Conservation (phyloP, 2,329 filamentous ascomycete species). For the Fusarium sp. region DNA sequence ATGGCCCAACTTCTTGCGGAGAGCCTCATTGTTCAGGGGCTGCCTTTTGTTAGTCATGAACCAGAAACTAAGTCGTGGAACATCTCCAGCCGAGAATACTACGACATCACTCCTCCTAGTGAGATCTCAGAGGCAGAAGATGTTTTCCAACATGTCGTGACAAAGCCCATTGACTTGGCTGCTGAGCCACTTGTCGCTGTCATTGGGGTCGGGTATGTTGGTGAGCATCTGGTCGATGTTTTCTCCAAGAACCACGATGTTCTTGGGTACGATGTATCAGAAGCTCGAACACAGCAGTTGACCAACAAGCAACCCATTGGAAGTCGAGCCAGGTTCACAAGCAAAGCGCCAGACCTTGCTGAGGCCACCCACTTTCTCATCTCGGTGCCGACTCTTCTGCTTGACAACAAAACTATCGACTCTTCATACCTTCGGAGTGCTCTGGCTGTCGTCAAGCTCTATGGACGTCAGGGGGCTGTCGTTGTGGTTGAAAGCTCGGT, state of each 20-base stretch:
- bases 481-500: slow-evolving; percentile 68
- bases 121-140: slow-evolving; percentile 50
- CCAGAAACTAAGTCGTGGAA: slow-evolving; percentile 44
- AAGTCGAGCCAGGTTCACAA: slow-evolving; percentile 55
- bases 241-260: slow-evolving; percentile 59
- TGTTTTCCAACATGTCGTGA: slow-evolving; percentile 12
- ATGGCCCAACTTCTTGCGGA: slow-evolving; percentile 48
- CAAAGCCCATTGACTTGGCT: slow-evolving; percentile 23
- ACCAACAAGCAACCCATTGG: slow-evolving; percentile 46
- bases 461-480: slow-evolving; percentile 60
- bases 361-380: slow-evolving; percentile 66
- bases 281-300: slow-evolving; percentile 55
- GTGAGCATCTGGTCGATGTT: slow-evolving; percentile 61
- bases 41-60: slow-evolving; percentile 41
- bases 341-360: slow-evolving; percentile 54
- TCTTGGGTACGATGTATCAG: slow-evolving; percentile 64
- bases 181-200: slow-evolving; percentile 59
- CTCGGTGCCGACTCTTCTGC: slow-evolving; percentile 65
- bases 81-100: slow-evolving; percentile 45
- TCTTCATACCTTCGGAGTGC: slow-evolving; percentile 62
- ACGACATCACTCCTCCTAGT: slow-evolving; percentile 54
- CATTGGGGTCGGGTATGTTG: slow-evolving; percentile 67
- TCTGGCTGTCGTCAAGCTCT: slow-evolving; percentile 56
- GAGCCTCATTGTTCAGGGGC: slow-evolving; percentile 39
- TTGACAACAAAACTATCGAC: slow-evolving; percentile 62